Evolutionary conservation across 208 protist genomes (phyloP).

Genomic region (Leishmania tropica): DNA sequence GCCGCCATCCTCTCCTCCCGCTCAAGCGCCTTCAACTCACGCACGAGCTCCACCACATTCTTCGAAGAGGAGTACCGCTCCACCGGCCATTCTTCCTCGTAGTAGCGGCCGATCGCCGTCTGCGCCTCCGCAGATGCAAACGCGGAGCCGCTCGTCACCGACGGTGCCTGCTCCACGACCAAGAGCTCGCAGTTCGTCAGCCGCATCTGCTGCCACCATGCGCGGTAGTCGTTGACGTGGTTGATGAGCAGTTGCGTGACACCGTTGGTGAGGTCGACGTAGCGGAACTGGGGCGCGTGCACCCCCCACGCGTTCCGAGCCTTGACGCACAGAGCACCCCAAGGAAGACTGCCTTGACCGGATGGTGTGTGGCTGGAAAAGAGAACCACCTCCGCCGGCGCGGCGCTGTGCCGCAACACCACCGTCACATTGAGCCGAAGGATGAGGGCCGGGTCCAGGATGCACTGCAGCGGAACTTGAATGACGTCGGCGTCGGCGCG

Average conservation of each 20-base stretch:
- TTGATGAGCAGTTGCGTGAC: constrained; percentile 14
- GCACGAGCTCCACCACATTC: constrained; percentile 11
- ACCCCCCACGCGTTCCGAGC: constrained; percentile 15
- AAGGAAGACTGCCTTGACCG: constrained; percentile 14
- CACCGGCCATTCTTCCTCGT: constrained; percentile 9
- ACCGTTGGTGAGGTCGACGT: constrained; percentile 8
- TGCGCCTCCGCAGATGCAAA: not conserved
- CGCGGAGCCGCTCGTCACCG: not conserved
- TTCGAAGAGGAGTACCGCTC: constrained; percentile 4
- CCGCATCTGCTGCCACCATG: not conserved
- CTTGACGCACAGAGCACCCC: constrained; percentile 15
- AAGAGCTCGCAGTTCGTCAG: constrained; percentile 14
- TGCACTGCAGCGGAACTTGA: constrained; percentile 4
- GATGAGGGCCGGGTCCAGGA: constrained; percentile 9
- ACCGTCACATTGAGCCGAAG: constrained; percentile 5
- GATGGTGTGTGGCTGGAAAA: constrained; percentile 7
- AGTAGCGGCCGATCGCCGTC: constrained; percentile 2
- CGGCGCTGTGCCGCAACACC: constrained; percentile 21
- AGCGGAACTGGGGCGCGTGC: constrained; percentile 17
- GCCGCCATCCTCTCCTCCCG: constrained; percentile 8
- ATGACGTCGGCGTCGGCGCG: constrained; percentile 13
- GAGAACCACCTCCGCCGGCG: constrained; percentile 16
- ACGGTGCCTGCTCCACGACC: constrained; percentile 16
- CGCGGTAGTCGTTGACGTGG: constrained; percentile 17
- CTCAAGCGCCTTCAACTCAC: constrained; percentile 7